Evolutionary conservation across 1,284 basidiomycete genomes (phyloP).

Genomic region (Phylloboletellus chloephorus): DNA sequence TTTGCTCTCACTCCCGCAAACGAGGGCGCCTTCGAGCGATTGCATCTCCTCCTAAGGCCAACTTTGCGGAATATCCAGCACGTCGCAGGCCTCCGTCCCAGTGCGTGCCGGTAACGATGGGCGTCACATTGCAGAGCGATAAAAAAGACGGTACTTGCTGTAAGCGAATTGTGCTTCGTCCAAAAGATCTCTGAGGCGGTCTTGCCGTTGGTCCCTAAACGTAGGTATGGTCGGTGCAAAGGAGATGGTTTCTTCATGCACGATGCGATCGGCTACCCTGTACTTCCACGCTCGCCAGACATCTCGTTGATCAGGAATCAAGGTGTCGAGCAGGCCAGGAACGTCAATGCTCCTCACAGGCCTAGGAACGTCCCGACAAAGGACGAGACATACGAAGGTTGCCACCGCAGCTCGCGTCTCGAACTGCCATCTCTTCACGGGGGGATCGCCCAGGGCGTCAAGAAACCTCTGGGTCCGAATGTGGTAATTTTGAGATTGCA

Average conservation of each 20-base stretch:
- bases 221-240: conserved; percentile 20
- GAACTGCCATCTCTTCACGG: conserved; percentile 15
- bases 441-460: conserved; percentile 8
- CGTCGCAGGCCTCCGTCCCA: conserved; percentile 87
- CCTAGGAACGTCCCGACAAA: conserved; percentile 13
- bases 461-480: conserved; percentile 15
- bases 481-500: conserved; percentile 17
- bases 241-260: conserved; percentile 9
- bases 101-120: conserved; percentile 70
- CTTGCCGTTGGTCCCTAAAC: conserved; percentile 14
- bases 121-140: neutral
- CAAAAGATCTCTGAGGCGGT: conserved; percentile 12
- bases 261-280: conserved; percentile 18
- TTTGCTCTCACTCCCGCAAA: conserved; percentile 74
- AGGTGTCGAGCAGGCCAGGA: conserved; percentile 9
- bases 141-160: neutral
- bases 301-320: conserved; percentile 17
- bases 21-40: conserved; percentile 72
- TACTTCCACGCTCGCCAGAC: conserved; percentile 18
- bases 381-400: conserved; percentile 15
- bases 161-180: conserved; percentile 15
- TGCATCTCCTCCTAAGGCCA: conserved; percentile 86
- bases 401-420: conserved; percentile 13
- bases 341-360: conserved; percentile 13
- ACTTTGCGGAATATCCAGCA: conserved; percentile 88